These are phyloP conservation scores for Fragaria nilgerrensis DNA, from an alignment of 306 rosid genomes.

Conservation along the genomic window DNA sequence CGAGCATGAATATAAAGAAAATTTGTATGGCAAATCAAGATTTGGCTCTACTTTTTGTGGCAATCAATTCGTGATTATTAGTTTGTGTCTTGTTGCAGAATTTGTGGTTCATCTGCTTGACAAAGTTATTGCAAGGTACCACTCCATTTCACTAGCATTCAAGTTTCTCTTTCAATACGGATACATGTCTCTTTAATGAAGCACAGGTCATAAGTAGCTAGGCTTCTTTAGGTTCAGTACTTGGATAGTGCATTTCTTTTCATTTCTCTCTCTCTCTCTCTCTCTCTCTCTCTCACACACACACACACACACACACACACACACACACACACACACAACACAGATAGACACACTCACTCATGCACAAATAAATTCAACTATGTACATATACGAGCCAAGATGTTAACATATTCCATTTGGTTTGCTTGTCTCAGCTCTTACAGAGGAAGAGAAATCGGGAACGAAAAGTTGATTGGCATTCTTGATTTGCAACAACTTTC, in stretches of 20 bases:
- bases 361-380: background rate
- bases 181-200: background rate
- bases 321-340: background rate
- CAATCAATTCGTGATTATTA: background rate
- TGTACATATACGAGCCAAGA: background rate
- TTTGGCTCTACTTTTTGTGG: conserved; percentile 7
- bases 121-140: conserved; percentile 82
- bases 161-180: conserved; percentile 4
- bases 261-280: background rate
- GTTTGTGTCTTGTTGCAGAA: conserved; percentile 50
- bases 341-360: background rate
- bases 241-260: background rate
- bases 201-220: background rate
- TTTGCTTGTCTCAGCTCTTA: conserved; percentile 50
- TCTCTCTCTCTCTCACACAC: background rate
- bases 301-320: background rate
- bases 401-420: conserved; percentile 6
- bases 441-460: conserved; percentile 76
- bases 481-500: conserved; percentile 66
- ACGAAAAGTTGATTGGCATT: conserved; percentile 72
- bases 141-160: conserved; percentile 19
- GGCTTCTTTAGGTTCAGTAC: background rate
- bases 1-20: conserved; percentile 2
- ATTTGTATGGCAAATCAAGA: conserved; percentile 2
- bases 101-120: conserved; percentile 65